These are phyloP conservation scores for Candida piceae DNA, from an alignment of 805 yeast genomes.

Conservation along the genomic window DNA sequence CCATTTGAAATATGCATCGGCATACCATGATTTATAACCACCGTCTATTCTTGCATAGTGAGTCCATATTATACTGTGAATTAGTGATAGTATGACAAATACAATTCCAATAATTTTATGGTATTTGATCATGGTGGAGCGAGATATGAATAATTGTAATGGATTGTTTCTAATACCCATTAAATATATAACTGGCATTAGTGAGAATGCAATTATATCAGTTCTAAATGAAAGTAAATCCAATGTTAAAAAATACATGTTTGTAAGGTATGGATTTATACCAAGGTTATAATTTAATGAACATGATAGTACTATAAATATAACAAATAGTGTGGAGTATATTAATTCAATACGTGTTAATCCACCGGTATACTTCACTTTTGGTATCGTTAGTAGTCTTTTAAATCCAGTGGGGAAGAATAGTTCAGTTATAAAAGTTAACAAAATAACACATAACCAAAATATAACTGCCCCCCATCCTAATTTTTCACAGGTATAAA, in stretches of 20 bases:
- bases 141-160: constrained; percentile 50
- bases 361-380: constrained; percentile 10
- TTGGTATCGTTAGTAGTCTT: constrained; percentile 5
- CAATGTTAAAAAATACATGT: constrained; percentile 25
- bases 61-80: constrained; percentile 59
- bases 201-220: constrained; percentile 43
- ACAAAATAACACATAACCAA: constrained; percentile 35
- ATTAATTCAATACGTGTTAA: constrained; percentile 19
- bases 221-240: constrained; percentile 49
- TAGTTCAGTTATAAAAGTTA: too few species aligned
- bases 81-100: constrained; percentile 40
- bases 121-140: constrained; percentile 52
- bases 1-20: constrained; percentile 43
- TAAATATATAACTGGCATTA: constrained; percentile 54
- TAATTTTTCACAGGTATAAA: constrained; percentile 33
- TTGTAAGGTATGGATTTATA: constrained; percentile 34
- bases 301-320: constrained; percentile 28
- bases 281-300: constrained; percentile 32
- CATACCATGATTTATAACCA: constrained; percentile 36
- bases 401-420: too few species aligned
- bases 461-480: constrained; percentile 44
- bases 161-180: constrained; percentile 76
- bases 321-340: constrained; percentile 28
- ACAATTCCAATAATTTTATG: constrained; percentile 66
- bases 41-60: constrained; percentile 37